phyloP scores from a whole-genome alignment of 1,284 basidiomycete genomes.

The Tremellales sp. region DNA sequence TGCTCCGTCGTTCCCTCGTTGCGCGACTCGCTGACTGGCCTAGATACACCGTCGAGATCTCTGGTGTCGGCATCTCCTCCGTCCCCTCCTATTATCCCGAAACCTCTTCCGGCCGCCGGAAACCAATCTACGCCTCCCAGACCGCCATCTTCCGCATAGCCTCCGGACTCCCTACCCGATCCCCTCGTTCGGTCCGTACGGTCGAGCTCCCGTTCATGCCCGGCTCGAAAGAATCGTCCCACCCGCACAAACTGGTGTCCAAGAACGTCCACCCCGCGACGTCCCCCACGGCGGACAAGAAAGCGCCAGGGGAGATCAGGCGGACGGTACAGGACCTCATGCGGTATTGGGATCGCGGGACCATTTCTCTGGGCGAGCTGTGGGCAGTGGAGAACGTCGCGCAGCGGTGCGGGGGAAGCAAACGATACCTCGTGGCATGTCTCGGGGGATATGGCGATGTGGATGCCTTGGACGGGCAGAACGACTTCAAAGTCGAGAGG shows the following conservation, averaged over 20 bases:
- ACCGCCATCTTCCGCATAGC: constrained; percentile 62
- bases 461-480: constrained; percentile 4
- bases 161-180: constrained; percentile 41
- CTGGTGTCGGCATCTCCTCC: constrained; percentile 45
- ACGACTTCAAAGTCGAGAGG: constrained; percentile 26
- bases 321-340: constrained; percentile 56
- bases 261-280: constrained; percentile 53
- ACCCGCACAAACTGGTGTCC: constrained; percentile 51
- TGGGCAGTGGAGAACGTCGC: constrained; percentile 64
- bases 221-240: constrained; percentile 30
- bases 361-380: constrained; percentile 58
- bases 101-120: no score
- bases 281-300: constrained; percentile 4
- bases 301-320: constrained; percentile 54
- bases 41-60: constrained; percentile 45
- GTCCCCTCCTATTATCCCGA: constrained; percentile 46
- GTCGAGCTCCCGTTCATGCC: constrained; percentile 46
- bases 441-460: constrained; percentile 47
- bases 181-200: constrained; percentile 46
- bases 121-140: constrained; percentile 61
- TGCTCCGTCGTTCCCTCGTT: not conserved
- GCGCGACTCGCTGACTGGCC: constrained; percentile 26
- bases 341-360: constrained; percentile 53
- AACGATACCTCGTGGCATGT: constrained; percentile 36
- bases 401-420: constrained; percentile 60